Evolutionary conservation across 2,329 filamentous ascomycete genomes (phyloP).

Genomic region (Apiospora malaysiana): DNA sequence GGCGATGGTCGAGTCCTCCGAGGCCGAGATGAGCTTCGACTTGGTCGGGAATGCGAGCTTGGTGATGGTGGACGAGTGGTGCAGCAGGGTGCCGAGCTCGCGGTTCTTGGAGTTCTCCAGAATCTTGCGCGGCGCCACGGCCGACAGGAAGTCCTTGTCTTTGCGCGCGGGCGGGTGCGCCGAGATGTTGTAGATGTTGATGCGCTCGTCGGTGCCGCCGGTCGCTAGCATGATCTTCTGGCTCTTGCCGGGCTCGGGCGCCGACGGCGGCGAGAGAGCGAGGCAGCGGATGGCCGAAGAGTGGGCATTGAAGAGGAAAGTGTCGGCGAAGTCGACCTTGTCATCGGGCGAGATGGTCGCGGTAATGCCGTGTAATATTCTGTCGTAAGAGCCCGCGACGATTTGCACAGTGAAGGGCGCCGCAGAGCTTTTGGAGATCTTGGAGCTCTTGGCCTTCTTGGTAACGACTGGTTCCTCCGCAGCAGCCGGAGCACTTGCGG

Average conservation of each 20-base stretch:
- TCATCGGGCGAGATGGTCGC: slow-evolving; percentile 65
- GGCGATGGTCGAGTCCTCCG: slow-evolving; percentile 90
- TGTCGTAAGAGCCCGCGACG: slow-evolving; percentile 91
- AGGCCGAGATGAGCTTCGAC: slow-evolving; percentile 84
- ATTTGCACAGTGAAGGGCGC: slow-evolving; percentile 75
- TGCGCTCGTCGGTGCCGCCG: slow-evolving; percentile 89
- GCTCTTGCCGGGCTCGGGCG: slow-evolving; percentile 62
- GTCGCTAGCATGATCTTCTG: slow-evolving; percentile 90
- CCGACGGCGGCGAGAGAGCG: slow-evolving; percentile 79
- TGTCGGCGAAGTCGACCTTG: slow-evolving; percentile 78
- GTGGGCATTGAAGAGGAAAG: slow-evolving; percentile 95
- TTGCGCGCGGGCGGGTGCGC: slow-evolving; percentile 65
- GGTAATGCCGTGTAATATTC: slow-evolving; percentile 87
- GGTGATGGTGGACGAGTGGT: slow-evolving; percentile 85
- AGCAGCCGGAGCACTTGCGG: slow-evolving; percentile 31
- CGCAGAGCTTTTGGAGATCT: slow-evolving; percentile 30
- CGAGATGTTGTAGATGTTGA: slow-evolving; percentile 93
- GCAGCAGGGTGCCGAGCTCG: slow-evolving; percentile 83
- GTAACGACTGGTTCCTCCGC: slow-evolving; percentile 25
- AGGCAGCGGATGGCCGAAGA: slow-evolving; percentile 88
- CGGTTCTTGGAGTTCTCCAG: slow-evolving; percentile 86
- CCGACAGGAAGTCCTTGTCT: slow-evolving; percentile 66
- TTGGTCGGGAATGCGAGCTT: slow-evolving; percentile 81
- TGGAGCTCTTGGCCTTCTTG: slow-evolving; percentile 39
- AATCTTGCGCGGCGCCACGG: slow-evolving; percentile 74